Evolutionary conservation across 139 green algal species (phyloP), one percentile per base, ranked within the genome.

Genomic region (Chlorella sp.): DNA sequence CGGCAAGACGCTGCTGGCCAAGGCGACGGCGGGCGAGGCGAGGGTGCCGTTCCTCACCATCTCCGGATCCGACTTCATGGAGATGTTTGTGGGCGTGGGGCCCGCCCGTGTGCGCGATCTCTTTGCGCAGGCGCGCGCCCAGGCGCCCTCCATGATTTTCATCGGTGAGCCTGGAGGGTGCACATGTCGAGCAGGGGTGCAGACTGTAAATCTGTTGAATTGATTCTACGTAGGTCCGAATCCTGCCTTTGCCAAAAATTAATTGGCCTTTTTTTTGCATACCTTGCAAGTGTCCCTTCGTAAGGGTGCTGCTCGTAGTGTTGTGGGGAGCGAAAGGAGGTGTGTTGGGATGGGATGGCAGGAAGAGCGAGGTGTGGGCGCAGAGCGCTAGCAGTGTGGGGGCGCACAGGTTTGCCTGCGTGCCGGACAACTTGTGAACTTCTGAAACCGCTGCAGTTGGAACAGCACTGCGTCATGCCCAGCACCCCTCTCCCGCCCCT

Each of bases 141-240:
- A 97, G 94, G 94, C 91, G 0, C 97, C 97, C 28, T 97, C 94
- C 90, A 99, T 99, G 91, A 99, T 99, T 92, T 99, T 99, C 95
- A 98, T 98, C 64, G 91, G 92, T 95, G 66, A 53, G 89, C 53
- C 16, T 61, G 0, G 4, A 5, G 48, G 48, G 48, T n/a, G n/a
- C n/a, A n/a, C n/a, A n/a, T n/a, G n/a, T n/a, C n/a, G n/a, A n/a
- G n/a, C n/a, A n/a, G n/a, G n/a, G n/a, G n/a, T n/a, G 48, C 64
- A 71, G 64, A 94, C 85, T 95, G 92, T 95, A 95, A 95, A 92
- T 94, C 91, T 92, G 88, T 94, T 92, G 90, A 95, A 91, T 90
- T 85, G 89, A 57, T 92, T 93, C 86, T 94, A 92, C 91, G 92
- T 90, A 95, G 91, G 92, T 95, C 94, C 92, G 92, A 95, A 95